phyloP scores from a whole-genome alignment of 2,329 filamentous ascomycete genomes.

The Coleophoma cylindrospora region DNA sequence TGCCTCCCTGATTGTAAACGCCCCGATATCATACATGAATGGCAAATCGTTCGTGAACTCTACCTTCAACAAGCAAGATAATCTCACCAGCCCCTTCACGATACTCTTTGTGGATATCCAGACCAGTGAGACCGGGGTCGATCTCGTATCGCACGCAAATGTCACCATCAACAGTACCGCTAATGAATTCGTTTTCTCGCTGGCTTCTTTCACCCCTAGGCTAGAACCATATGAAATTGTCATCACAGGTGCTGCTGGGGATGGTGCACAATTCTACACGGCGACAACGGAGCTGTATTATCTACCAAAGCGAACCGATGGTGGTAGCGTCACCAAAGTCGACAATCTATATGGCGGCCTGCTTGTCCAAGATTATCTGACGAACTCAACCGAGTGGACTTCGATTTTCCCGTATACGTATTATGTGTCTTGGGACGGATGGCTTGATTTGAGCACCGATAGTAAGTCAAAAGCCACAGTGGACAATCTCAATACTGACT shows the following conservation, averaged over 20 bases:
- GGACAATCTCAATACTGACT: neutral
- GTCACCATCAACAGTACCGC: constrained; percentile 29
- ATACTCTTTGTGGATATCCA: constrained; percentile 19
- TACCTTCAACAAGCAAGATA: constrained; percentile 14
- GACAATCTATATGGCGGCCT: constrained; percentile 39
- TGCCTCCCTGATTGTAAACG: constrained; percentile 36
- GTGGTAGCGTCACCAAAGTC: constrained; percentile 36
- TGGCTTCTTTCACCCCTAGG: constrained; percentile 20
- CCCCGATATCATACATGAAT: constrained; percentile 29
- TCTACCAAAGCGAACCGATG: constrained; percentile 33
- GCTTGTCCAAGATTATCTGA: constrained; percentile 27
- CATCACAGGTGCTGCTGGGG: constrained; percentile 24
- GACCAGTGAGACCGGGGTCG: constrained; percentile 16
- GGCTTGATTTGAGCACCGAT: constrained; percentile 24
- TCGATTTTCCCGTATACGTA: constrained; percentile 39
- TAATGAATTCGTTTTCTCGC: constrained; percentile 29
- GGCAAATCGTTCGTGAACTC: constrained; percentile 25
- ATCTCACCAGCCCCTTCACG: constrained; percentile 10
- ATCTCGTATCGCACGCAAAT: constrained; percentile 16
- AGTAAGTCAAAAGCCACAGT: constrained; percentile 12
- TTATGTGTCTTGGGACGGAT: constrained; percentile 35
- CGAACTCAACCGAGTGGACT: constrained; percentile 17
- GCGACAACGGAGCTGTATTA: constrained; percentile 30
- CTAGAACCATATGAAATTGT: constrained; percentile 30
- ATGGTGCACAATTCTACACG: constrained; percentile 27